Base-by-base conservation (phyloP, 768 basidiomycete species). In the Stropharia rugosoannulata region DNA sequence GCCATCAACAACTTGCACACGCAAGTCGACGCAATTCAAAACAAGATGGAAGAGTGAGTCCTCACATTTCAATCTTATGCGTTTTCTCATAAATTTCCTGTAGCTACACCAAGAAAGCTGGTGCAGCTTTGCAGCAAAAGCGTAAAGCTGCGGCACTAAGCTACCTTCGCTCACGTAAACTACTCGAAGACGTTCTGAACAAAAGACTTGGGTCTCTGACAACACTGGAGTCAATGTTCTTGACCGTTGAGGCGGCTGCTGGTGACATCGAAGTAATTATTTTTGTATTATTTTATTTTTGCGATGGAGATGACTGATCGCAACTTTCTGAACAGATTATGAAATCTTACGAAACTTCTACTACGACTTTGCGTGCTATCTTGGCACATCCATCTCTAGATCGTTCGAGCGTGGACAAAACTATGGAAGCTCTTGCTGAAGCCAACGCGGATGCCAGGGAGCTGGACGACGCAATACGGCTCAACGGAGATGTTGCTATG, bases 211-310 rank as follows among this genome's bases (percentile, higher is more conserved):
- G 77, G 9, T 86, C 93, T 1, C 73, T 93, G 5, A 81, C 85
- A 54, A 90, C 85, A 37, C 74, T 98, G 7, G 85, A 90, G 60
- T 75, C 82, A 11, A 93, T 94, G 0, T 69, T 97, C 37, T 73
- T 92, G 43, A 81, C 83, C 43, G 92, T 98, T 5, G 93, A 98
- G 71, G 82, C 86, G 3, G 91, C 95, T n/a, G 90, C 90, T 27
- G 88, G 87, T 2, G 90, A 98, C 69, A 79, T 95, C 10, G 87
- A 93, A 77, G 95, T 95, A 66, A 41, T 74, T 65, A 16, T 48
- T 12, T 38, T 22, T 38, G 53, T 51, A 13, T 13, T 51, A 41
- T 42, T 40, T 22, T 22, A 22, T 22, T n/a, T 50, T 39, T 19
- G 11, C 12, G 35, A 18, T 36, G 27, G 8, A 36, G 19, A 5